These are phyloP conservation scores for Penicillium sp. DNA, from an alignment of 2,329 filamentous ascomycete species.

Conservation along the genomic window DNA sequence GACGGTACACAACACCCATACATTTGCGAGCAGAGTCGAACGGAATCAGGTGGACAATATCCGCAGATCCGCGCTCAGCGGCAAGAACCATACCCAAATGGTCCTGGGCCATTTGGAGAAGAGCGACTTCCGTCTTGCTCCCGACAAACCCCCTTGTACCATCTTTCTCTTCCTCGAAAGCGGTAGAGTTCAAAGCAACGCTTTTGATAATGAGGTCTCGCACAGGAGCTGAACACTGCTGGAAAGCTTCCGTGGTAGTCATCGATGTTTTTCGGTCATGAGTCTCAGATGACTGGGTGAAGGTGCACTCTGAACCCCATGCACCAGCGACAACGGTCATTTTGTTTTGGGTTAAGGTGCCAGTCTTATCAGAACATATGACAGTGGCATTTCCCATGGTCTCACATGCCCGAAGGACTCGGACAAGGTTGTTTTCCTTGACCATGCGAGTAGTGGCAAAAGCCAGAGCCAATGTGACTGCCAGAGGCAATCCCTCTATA, in stretches of 20 bases:
- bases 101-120: conserved; percentile 69
- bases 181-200: conserved; percentile 62
- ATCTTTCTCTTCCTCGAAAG: conserved; percentile 73
- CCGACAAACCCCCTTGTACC: conserved; percentile 69
- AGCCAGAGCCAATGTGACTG: conserved; percentile 74
- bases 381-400: conserved; percentile 81
- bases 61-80: conserved; percentile 63
- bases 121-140: conserved; percentile 75
- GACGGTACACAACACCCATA: conserved; percentile 52
- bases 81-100: conserved; percentile 68
- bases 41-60: conserved; percentile 68
- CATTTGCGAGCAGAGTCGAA: conserved; percentile 78
- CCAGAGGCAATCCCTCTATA: conserved; percentile 70
- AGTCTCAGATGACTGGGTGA: conserved; percentile 47
- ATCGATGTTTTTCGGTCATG: conserved; percentile 18
- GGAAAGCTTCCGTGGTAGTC: conserved; percentile 32
- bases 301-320: conserved; percentile 61
- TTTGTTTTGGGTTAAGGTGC: conserved; percentile 72
- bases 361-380: conserved; percentile 79
- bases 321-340: conserved; percentile 77
- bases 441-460: conserved; percentile 78
- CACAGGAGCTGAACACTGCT: conserved; percentile 34
- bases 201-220: conserved; percentile 45
- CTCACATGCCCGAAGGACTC: conserved; percentile 75
- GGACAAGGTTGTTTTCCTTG: conserved; percentile 75